phyloP scores from a whole-genome alignment of 2,329 filamentous ascomycete species.

The Claviceps digitariae region DNA sequence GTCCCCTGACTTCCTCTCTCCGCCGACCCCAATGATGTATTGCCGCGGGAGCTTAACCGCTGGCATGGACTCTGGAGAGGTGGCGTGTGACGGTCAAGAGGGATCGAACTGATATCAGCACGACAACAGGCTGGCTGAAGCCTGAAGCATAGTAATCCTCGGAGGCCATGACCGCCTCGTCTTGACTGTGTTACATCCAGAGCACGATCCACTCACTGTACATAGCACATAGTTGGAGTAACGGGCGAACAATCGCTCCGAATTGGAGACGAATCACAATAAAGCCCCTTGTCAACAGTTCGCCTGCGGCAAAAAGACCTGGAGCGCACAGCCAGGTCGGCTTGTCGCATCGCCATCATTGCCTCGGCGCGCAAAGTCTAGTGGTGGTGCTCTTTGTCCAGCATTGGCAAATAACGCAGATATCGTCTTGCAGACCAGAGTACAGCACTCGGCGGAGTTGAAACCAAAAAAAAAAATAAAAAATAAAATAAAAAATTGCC shows the following conservation, averaged over 20 bases:
- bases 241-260: not conserved
- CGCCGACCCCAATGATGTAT: not conserved
- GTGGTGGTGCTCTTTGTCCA: too few species aligned
- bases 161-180: not conserved
- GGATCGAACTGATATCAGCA: not conserved
- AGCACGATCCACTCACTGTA: not conserved
- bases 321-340: not conserved
- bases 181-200: not conserved
- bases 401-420: too few species aligned
- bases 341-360: not conserved
- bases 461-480: not conserved
- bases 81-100: slow-evolving; percentile 4
- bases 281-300: not conserved
- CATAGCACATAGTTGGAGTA: not conserved
- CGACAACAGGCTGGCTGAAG: not conserved
- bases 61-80: not conserved
- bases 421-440: too few species aligned
- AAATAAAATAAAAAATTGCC: not conserved
- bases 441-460: not conserved
- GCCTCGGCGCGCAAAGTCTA: too few species aligned
- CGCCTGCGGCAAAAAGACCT: not conserved
- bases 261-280: not conserved
- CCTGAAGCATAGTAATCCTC: not conserved
- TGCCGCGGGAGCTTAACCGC: not conserved
- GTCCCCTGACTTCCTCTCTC: too few species aligned